These are phyloP conservation scores for Microascus cirrosus DNA, from an alignment of 2,329 filamentous ascomycete genomes.

Conservation along the genomic window DNA sequence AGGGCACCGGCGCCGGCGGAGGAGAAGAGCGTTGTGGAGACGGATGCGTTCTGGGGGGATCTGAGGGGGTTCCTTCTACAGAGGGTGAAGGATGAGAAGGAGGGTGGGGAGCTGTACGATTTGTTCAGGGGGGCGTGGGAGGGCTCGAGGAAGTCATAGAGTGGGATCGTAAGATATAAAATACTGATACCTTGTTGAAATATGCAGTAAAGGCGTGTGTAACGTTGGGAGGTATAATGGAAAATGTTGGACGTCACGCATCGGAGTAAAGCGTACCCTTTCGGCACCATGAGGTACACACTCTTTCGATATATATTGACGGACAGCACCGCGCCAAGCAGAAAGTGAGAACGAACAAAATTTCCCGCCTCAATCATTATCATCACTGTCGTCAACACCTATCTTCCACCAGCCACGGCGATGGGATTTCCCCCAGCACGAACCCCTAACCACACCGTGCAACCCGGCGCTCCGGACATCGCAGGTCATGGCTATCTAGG, in stretches of 20 bases:
- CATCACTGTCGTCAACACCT: conserved; percentile 2
- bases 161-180: neutral
- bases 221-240: too few relatives aligned
- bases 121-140: conserved; percentile 67
- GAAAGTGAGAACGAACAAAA: neutral
- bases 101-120: conserved; percentile 51
- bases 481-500: neutral
- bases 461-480: neutral
- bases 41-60: conserved; percentile 77
- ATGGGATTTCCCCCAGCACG: neutral
- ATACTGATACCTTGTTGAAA: neutral
- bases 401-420: neutral
- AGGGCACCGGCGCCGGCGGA: conserved; percentile 19
- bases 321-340: neutral
- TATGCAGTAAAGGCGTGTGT: neutral
- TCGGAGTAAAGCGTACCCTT: too few relatives aligned
- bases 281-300: neutral
- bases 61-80: conserved; percentile 70
- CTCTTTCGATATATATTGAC: neutral
- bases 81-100: conserved; percentile 59
- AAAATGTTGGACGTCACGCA: too few relatives aligned
- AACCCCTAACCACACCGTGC: neutral
- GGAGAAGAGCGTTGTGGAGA: conserved; percentile 39
- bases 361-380: conserved; percentile 3
- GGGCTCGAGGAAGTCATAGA: conserved; percentile 16